A percentile compares a stretch with the other conserved stretches of the same genome.
These are phyloP conservation scores for Chalciporus chontae DNA, from an alignment of 768 basidiomycete species.

Conservation along the genomic window DNA sequence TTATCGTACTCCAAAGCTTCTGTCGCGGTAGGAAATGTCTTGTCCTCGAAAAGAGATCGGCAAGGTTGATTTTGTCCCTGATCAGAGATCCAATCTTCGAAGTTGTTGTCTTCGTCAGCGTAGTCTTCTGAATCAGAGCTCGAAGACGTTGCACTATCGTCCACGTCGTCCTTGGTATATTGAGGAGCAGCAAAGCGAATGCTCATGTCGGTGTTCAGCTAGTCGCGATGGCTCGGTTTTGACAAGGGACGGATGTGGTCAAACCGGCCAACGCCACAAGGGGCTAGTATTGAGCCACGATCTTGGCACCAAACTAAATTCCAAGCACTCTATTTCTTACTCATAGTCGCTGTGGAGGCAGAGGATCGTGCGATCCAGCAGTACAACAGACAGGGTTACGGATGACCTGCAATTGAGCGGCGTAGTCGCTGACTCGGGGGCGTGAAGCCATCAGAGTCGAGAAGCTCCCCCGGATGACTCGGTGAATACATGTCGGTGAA, in stretches of 20 bases:
- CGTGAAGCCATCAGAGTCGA: too few relatives aligned
- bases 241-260: too few relatives aligned
- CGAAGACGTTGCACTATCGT: constrained; percentile 15
- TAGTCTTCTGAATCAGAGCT: constrained; percentile 23
- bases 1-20: constrained; percentile 65
- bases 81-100: constrained; percentile 81
- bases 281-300: neutral
- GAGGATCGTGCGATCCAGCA: too few relatives aligned
- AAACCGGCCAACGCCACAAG: constrained; percentile 5
- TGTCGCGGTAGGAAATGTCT: constrained; percentile 51
- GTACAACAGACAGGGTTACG: too few relatives aligned
- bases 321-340: too few relatives aligned
- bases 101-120: constrained; percentile 54
- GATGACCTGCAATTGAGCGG: too few relatives aligned
- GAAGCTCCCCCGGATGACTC: too few relatives aligned
- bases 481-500: too few relatives aligned
- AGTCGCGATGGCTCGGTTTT: neutral
- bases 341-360: too few relatives aligned
- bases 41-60: constrained; percentile 74
- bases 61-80: constrained; percentile 51
- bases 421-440: too few relatives aligned
- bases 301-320: too few relatives aligned
- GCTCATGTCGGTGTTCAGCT: constrained; percentile 19
- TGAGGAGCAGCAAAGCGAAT: constrained; percentile 25
- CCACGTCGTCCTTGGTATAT: constrained; percentile 8